phyloP scores from a whole-genome alignment of 1,139 yeast species.

The Kodamaea ohmeri region DNA sequence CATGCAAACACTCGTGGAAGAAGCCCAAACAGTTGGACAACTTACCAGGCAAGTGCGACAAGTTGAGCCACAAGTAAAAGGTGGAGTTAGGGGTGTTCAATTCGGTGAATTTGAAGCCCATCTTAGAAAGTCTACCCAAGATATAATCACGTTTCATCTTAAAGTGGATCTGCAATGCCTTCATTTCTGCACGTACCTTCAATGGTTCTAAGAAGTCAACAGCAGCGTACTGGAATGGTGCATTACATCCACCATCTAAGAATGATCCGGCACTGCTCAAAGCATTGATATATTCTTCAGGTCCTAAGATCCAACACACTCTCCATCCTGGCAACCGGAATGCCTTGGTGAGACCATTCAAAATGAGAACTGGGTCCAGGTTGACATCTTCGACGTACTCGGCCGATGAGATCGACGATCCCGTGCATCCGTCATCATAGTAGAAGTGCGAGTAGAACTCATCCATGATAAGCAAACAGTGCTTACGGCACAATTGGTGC shows the following conservation, averaged over 20 bases:
- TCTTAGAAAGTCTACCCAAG: constrained; percentile 46
- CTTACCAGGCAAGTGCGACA: constrained; percentile 58
- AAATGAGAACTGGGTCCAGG: constrained; percentile 59
- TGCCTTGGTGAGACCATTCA: constrained; percentile 65
- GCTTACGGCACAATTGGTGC: constrained; percentile 56
- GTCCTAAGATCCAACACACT: constrained; percentile 67
- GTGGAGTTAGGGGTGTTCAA: constrained; percentile 57
- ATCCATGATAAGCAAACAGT: constrained; percentile 63
- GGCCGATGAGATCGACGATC: constrained; percentile 56
- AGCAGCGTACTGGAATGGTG: constrained; percentile 65
- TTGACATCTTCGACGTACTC: constrained; percentile 57
- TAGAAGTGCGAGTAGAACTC: constrained; percentile 65
- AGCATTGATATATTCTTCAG: constrained; percentile 59
- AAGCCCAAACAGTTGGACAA: constrained; percentile 62
- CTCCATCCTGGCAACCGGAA: constrained; percentile 72
- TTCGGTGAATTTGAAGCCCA: constrained; percentile 56
- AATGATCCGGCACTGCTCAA: constrained; percentile 63
- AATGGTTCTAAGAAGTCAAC: constrained; percentile 55
- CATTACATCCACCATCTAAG: constrained; percentile 65
- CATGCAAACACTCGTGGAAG: constrained; percentile 67
- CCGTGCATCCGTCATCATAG: constrained; percentile 58
- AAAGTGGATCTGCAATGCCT: constrained; percentile 60
- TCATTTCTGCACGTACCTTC: constrained; percentile 54
- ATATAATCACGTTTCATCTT: constrained; percentile 62
- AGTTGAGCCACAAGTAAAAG: constrained; percentile 63